Evolutionary conservation across 805 yeast genomes (phyloP).

Genomic region (Saitoella complicata): DNA sequence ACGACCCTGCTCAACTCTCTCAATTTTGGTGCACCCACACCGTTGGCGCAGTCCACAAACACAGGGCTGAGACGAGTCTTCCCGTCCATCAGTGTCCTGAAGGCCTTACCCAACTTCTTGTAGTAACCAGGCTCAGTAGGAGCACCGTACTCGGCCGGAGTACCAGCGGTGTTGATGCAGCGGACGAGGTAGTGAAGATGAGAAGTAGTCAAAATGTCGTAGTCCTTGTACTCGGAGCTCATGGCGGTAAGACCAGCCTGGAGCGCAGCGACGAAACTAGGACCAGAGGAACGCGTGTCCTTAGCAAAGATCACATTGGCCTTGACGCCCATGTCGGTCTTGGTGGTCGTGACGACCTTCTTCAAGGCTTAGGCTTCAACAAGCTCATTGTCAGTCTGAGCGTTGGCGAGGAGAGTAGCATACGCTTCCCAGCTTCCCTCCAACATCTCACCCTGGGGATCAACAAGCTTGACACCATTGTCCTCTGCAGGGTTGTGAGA

Average conservation of each 20-base stretch:
- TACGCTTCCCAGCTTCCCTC: conserved; percentile 66
- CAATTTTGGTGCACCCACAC: conserved; percentile 81
- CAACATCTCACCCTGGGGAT: conserved; percentile 82
- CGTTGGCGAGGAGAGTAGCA: conserved; percentile 71
- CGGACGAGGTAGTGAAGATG: conserved; percentile 80
- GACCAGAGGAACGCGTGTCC: conserved; percentile 36
- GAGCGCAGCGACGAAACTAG: conserved; percentile 36
- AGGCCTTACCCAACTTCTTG: conserved; percentile 39
- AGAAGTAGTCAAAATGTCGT: conserved; percentile 75
- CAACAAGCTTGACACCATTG: conserved; percentile 87
- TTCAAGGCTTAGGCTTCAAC: conserved; percentile 23
- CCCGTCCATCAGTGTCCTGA: conserved; percentile 26
- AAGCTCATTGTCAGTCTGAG: conserved; percentile 32
- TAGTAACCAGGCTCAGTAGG: conserved; percentile 57
- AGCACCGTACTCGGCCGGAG: conserved; percentile 35
- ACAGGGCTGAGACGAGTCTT: conserved; percentile 23
- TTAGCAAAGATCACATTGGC: conserved; percentile 49
- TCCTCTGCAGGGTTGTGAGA: conserved; percentile 41
- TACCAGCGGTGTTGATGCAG: conserved; percentile 41
- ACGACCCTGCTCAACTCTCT: conserved; percentile 29
- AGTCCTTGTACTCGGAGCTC: conserved; percentile 34
- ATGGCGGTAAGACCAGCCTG: conserved; percentile 42
- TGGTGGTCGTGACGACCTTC: conserved; percentile 25
- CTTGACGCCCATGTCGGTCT: conserved; percentile 25
- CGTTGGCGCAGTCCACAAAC: conserved; percentile 83